Conservation (phyloP, 345 rosid species). For the Tarenaya hassleriana region DNA sequence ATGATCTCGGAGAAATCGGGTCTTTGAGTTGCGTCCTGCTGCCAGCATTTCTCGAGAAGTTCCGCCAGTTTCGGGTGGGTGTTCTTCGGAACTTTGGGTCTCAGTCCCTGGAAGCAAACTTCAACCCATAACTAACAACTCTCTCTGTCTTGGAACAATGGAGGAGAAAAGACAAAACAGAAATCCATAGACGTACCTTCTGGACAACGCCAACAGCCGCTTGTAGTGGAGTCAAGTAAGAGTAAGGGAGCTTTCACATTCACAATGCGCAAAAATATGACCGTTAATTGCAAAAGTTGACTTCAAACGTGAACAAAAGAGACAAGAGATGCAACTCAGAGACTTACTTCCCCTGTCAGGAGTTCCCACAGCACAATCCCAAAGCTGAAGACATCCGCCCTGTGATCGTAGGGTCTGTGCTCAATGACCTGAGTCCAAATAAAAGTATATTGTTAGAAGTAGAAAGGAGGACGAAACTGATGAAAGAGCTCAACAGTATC, state of each 20-base stretch:
- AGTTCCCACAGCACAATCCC: constrained; percentile 90
- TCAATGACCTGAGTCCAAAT: constrained; percentile 77
- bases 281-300: not conserved
- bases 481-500: not conserved
- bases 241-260: constrained; percentile 59
- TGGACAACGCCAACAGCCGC: constrained; percentile 94
- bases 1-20: constrained; percentile 76
- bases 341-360: constrained; percentile 79
- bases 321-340: too few relatives aligned
- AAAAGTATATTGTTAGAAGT: constrained; percentile 18
- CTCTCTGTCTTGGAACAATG: too few relatives aligned
- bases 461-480: not conserved
- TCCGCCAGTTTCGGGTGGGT: constrained; percentile 64
- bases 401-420: constrained; percentile 86
- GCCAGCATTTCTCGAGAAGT: constrained; percentile 90
- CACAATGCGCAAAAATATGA: constrained; percentile 8
- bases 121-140: not conserved
- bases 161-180: not conserved
- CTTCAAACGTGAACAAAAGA: constrained; percentile 3
- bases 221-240: constrained; percentile 73
- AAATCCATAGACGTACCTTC: constrained; percentile 42
- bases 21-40: constrained; percentile 65
- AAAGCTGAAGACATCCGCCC: constrained; percentile 89
- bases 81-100: constrained; percentile 76
- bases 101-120: constrained; percentile 42